Base-by-base conservation (phyloP, 371 early-diverging fungal species). In the Mortierella sp. region DNA sequence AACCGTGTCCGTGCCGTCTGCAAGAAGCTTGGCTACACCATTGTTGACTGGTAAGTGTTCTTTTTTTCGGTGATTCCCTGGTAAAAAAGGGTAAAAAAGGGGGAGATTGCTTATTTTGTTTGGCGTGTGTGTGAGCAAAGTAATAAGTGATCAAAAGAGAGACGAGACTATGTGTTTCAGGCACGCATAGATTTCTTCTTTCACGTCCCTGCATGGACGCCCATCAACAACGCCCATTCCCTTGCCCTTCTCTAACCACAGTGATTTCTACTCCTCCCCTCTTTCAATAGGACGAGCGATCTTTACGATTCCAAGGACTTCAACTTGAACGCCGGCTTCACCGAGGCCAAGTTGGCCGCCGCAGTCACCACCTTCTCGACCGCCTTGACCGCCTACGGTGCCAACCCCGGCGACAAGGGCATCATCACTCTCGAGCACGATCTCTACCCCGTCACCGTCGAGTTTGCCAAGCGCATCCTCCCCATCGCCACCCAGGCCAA, bases 1-100 rank as follows among this genome's bases (percentile, higher is more conserved):
- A 89, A 92, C 79, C 90, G 94, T 77, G 92, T 93, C 28, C 90
- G 93, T 69, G 86, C 82, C 57, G 87, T 92, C 61, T 88, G 89
- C 44, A 78, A 78, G 48, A 89, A 91, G 72, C 88, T 92, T 37
- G 92, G 92, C 14, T 91, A 90, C 79, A 88, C 81, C 72, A 73
- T 78, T 51, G 78, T 87, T n/a, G 75, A 86, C 69, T 89, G 89
- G 61, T 61, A 61, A 61, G 61, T 61, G 0, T 0, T 16, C 8
- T 5, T 4, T 31, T n/a, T 26, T n/a, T 57, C 9, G 11, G 61
- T 19, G 2, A 31, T 61, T 61, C 61, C 61, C 61, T 61, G 61
- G 61, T 61, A 61, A 61, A 61, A 61, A 31, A 34, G 28, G 61
- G 61, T 61, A 61, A 61, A 61, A 61, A 31, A 34, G 28, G 28